Percentiles rank a stretch among this genome's conserved stretches.
These are phyloP conservation scores for Xylaria sp. DNA, from an alignment of 2,329 filamentous ascomycete genomes.

Conservation along the genomic window DNA sequence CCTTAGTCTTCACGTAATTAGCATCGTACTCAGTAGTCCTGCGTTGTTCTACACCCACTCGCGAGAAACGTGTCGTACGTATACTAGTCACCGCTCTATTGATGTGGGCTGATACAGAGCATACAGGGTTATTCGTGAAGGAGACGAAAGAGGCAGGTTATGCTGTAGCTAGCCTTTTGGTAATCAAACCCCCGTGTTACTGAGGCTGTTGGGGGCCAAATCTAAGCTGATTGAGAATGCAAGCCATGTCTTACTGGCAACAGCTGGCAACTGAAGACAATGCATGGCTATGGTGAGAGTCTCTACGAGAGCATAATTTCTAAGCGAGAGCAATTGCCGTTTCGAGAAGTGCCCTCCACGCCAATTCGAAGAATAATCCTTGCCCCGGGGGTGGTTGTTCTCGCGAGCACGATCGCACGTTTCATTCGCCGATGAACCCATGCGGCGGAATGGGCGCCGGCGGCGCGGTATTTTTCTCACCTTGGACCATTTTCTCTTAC, in stretches of 20 bases:
- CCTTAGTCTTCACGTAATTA: slow-evolving; percentile 15
- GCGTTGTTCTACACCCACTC: background rate
- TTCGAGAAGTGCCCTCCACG: slow-evolving; percentile 11
- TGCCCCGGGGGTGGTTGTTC: slow-evolving; percentile 16
- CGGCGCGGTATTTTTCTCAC: background rate
- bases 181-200: background rate
- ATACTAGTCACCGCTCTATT: background rate
- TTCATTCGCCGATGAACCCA: slow-evolving; percentile 26
- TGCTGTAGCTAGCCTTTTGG: background rate
- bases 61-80: background rate
- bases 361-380: slow-evolving; percentile 21
- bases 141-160: background rate
- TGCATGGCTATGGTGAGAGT: background rate
- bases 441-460: slow-evolving; percentile 15
- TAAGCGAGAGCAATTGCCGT: slow-evolving; percentile 13
- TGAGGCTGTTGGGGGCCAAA: slow-evolving; percentile 21
- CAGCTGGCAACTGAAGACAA: background rate
- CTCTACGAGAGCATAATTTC: background rate
- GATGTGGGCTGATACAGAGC: background rate
- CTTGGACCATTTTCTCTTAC: background rate
- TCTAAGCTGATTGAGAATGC: background rate
- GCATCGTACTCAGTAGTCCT: background rate
- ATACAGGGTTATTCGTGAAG: background rate
- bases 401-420: slow-evolving; percentile 3
- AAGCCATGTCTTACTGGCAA: background rate